Conservation (phyloP, 768 basidiomycete species). For the Pseudohyphozyma bogoriensis region DNA sequence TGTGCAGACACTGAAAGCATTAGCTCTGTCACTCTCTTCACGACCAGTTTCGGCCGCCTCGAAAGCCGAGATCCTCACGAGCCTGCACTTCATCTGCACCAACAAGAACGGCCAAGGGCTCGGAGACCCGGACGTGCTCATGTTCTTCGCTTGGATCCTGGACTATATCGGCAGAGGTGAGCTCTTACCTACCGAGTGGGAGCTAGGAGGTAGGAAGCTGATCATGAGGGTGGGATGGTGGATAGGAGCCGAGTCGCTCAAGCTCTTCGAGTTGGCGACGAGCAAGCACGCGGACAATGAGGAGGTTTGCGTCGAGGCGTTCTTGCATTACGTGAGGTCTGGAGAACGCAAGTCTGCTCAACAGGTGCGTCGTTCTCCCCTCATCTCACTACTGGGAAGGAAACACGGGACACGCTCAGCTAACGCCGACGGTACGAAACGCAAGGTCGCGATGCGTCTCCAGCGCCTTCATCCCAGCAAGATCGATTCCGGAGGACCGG, state of each 20-base stretch:
- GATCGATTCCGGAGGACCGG: no score
- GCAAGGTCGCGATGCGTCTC: no score
- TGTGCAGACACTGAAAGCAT: conserved; percentile 20
- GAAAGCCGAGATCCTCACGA: conserved; percentile 5
- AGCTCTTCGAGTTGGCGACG: conserved; percentile 3
- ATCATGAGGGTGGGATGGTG: background rate
- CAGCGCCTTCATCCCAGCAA: no score
- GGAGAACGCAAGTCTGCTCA: conserved; percentile 6
- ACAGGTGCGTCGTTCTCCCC: conserved; percentile 10
- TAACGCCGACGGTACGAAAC: no score
- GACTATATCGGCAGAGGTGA: background rate
- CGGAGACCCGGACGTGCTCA: conserved; percentile 16
- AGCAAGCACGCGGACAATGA: conserved; percentile 20
- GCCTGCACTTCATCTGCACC: conserved; percentile 6
- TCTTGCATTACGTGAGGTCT: conserved; percentile 8
- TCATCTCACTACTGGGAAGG: no score
- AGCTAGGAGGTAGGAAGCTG: background rate
- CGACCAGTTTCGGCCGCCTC: background rate
- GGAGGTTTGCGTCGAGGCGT: conserved; percentile 19
- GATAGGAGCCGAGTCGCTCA: conserved; percentile 12
- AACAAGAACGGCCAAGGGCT: conserved; percentile 1
- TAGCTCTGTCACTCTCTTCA: conserved; percentile 8
- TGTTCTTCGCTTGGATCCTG: conserved; percentile 5
- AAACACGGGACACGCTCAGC: no score
- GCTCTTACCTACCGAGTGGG: background rate